These are phyloP conservation scores for Plicaturopsis crispa DNA, from an alignment of 768 basidiomycete genomes.

Conservation along the genomic window DNA sequence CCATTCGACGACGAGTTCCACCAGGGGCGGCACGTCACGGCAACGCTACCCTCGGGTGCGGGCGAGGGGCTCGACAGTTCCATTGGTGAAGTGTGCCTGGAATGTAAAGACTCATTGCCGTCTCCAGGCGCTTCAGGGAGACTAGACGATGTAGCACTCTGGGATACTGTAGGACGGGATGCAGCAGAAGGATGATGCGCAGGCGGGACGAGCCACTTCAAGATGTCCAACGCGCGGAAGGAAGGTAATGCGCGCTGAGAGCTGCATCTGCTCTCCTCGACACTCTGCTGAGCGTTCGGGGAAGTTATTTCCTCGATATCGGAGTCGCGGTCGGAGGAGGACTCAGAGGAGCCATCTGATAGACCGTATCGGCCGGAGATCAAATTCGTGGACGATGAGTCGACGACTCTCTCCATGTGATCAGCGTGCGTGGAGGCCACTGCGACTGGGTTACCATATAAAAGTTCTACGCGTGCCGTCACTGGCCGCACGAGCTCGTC, in stretches of 20 bases:
- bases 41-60: too few species aligned
- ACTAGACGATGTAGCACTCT: constrained; percentile 11
- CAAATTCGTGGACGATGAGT: background rate
- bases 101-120: constrained; percentile 14
- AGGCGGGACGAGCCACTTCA: constrained; percentile 9
- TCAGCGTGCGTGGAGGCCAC: constrained; percentile 3
- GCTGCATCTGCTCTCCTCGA: constrained; percentile 16
- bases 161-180: constrained; percentile 2
- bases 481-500: constrained; percentile 57
- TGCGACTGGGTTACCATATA: constrained; percentile 23
- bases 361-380: constrained; percentile 7
- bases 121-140: too few species aligned
- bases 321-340: constrained; percentile 32
- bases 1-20: constrained; percentile 3
- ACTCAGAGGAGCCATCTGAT: constrained; percentile 6
- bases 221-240: constrained; percentile 7
- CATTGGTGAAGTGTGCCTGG: constrained; percentile 40
- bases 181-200: constrained; percentile 9
- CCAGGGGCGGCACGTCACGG: background rate
- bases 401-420: background rate
- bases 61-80: constrained; percentile 36
- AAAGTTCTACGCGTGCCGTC: constrained; percentile 50
- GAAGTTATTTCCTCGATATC: constrained; percentile 48
- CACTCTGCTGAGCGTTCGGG: too few species aligned
- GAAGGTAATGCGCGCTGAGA: constrained; percentile 10